phyloP scores from a whole-genome alignment of 495 filamentous ascomycete species.

The Hyaloscypha finlandica region DNA sequence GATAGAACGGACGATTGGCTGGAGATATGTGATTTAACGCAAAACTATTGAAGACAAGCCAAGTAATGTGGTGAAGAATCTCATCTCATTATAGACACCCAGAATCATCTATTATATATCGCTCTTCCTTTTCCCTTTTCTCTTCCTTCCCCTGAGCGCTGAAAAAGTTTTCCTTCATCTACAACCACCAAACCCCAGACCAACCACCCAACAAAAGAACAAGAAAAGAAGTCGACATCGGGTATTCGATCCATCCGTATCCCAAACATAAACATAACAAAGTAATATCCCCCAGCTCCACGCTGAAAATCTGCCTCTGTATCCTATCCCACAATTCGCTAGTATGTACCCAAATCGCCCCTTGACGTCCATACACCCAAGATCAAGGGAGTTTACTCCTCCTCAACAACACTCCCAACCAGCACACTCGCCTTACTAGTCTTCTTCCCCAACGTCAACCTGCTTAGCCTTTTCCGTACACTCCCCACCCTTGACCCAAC shows the following conservation, averaged over 20 bases:
- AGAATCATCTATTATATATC: too few relatives aligned
- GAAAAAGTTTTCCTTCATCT: too few relatives aligned
- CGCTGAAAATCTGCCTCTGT: background rate
- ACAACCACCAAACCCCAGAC: too few relatives aligned
- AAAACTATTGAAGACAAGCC: too few relatives aligned
- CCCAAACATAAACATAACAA: background rate
- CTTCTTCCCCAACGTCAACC: constrained; percentile 68
- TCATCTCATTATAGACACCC: too few relatives aligned
- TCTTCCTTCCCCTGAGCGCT: too few relatives aligned
- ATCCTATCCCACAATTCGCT: background rate
- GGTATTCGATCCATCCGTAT: background rate
- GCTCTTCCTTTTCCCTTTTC: too few relatives aligned
- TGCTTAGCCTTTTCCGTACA: constrained; percentile 70
- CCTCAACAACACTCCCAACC: constrained; percentile 52
- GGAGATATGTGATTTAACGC: too few relatives aligned
- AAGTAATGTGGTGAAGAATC: too few relatives aligned
- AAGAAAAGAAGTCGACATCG: background rate
- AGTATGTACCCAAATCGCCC: too few relatives aligned
- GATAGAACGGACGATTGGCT: too few relatives aligned
- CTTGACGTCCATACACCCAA: background rate
- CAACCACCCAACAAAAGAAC: background rate
- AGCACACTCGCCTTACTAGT: constrained; percentile 53
- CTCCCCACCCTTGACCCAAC: constrained; percentile 42
- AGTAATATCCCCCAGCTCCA: background rate
- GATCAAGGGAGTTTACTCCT: constrained; percentile 21